A percentile compares a stretch with the other conserved stretches of the same genome.
Evolutionary conservation across 345 rosid species (phyloP).

Genomic region (Eucalyptus pumila): DNA sequence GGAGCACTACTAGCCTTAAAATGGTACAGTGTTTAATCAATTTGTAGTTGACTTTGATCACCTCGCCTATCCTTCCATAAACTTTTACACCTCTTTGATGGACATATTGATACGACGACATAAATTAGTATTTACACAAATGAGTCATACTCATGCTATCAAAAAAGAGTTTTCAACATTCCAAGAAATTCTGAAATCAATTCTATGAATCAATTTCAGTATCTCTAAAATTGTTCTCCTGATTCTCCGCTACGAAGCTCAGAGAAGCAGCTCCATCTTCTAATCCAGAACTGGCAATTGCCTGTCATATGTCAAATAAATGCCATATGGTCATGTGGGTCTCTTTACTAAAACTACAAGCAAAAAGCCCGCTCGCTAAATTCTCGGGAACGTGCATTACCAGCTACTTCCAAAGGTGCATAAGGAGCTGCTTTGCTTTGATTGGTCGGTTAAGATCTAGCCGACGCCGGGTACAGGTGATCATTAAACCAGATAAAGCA

Average conservation of each 20-base stretch:
- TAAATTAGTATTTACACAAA: not conserved
- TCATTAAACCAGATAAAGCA: not conserved
- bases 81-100: not conserved
- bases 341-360: not conserved
- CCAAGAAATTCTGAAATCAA: not conserved
- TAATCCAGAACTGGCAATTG: not conserved
- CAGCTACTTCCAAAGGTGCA: not conserved
- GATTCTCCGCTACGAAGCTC: not conserved
- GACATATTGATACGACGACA: not conserved
- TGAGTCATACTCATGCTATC: not conserved
- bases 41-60: not conserved
- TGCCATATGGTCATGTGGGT: not conserved
- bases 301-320: not conserved
- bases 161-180: not conserved
- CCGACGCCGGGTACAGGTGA: not conserved
- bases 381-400: not conserved
- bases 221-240: not conserved
- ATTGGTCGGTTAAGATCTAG: not conserved
- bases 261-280: not conserved
- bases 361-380: not conserved
- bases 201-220: not conserved
- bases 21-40: not conserved
- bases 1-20: not conserved
- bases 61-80: not conserved
- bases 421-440: not conserved